These are phyloP conservation scores for Leavenworthia alabamica DNA, from an alignment of 345 rosid genomes.

Conservation along the genomic window DNA sequence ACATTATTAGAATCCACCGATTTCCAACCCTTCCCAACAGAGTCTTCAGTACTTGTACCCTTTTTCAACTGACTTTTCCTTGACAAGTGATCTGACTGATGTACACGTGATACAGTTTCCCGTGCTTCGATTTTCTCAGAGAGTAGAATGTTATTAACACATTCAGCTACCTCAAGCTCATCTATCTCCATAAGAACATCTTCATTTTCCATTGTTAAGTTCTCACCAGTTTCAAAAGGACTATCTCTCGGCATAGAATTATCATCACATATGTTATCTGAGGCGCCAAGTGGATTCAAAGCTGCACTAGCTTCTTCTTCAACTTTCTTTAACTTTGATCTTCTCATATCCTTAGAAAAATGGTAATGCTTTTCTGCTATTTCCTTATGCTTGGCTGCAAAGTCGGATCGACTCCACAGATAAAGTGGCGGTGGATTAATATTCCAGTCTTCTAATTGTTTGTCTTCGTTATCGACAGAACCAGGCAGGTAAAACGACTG, in stretches of 20 bases:
- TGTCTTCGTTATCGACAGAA: slow-evolving; percentile 58
- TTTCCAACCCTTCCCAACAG: slow-evolving; percentile 26
- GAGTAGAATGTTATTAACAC: slow-evolving; percentile 23
- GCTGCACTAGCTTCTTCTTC: slow-evolving; percentile 14
- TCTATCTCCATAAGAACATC: slow-evolving; percentile 25
- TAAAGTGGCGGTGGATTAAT: slow-evolving; percentile 52
- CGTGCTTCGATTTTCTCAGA: slow-evolving; percentile 26
- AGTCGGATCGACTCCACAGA: slow-evolving; percentile 88
- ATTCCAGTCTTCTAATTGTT: slow-evolving; percentile 79
- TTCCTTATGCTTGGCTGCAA: slow-evolving; percentile 44
- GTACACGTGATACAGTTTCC: slow-evolving; percentile 22
- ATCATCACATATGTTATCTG: background rate
- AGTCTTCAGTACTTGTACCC: slow-evolving; percentile 21
- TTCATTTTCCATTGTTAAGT: slow-evolving; percentile 8
- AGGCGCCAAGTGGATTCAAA: slow-evolving; percentile 24
- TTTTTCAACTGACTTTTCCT: slow-evolving; percentile 13
- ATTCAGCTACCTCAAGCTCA: slow-evolving; percentile 26
- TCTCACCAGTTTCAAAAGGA: background rate
- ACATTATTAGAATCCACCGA: slow-evolving; percentile 1
- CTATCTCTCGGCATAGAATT: slow-evolving; percentile 16
- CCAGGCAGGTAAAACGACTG: slow-evolving; percentile 98
- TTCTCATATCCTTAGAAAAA: slow-evolving; percentile 22
- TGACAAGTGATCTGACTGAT: slow-evolving; percentile 23
- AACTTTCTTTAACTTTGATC: slow-evolving; percentile 6
- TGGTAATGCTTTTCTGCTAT: slow-evolving; percentile 61